Evolutionary conservation across 371 early-diverging fungal genomes (phyloP).

Genomic region (Mortierella sp.): DNA sequence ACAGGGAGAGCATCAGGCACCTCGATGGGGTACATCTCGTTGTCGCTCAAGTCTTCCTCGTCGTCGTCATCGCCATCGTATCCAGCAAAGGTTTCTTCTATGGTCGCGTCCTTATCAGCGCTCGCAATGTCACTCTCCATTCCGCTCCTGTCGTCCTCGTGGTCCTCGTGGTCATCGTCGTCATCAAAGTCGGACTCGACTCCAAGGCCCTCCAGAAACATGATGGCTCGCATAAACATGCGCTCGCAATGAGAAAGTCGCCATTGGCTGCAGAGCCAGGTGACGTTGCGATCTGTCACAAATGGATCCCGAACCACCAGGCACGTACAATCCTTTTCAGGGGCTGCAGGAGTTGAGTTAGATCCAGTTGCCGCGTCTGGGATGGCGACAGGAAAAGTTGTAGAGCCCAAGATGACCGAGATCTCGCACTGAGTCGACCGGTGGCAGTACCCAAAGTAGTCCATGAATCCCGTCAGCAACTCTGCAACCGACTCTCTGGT

Average conservation of each 20-base stretch:
- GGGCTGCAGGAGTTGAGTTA: background rate
- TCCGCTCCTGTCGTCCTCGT: background rate
- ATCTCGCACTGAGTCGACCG: background rate
- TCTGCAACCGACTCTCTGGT: background rate
- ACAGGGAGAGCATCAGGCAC: background rate
- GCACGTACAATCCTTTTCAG: background rate
- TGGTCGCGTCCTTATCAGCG: background rate
- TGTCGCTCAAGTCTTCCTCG: background rate
- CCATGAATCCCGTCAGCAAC: conserved; percentile 6
- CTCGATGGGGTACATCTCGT: background rate
- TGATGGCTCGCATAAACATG: background rate
- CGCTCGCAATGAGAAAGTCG: background rate
- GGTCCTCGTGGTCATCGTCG: background rate
- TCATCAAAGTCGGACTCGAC: background rate
- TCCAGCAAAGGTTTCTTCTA: background rate
- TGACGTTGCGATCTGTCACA: background rate
- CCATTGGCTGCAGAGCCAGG: conserved; percentile 4
- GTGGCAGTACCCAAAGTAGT: conserved; percentile 3
- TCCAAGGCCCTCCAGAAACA: background rate
- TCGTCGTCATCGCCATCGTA: background rate
- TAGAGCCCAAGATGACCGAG: background rate
- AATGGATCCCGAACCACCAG: conserved; percentile 1
- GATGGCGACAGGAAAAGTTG: background rate
- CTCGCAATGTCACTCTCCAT: background rate
- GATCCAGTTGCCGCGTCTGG: background rate